Base-by-base conservation (phyloP, 2,329 filamentous ascomycete genomes). In the Zasmidium cellare region DNA sequence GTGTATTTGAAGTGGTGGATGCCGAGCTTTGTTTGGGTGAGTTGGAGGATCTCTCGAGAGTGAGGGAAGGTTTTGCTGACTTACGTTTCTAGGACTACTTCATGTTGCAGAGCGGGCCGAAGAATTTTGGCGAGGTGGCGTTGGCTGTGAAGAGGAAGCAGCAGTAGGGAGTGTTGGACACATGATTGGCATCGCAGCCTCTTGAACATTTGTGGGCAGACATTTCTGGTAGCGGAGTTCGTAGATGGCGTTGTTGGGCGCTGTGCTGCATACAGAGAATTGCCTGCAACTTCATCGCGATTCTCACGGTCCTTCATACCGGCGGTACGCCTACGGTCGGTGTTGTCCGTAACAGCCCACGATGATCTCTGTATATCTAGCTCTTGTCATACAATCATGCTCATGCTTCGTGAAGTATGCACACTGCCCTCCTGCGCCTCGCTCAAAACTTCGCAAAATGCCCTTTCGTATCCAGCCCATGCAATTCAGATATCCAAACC, bases 1-100 rank as follows among this genome's bases (percentile, higher is more conserved):
- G 54, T 55, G 19, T 62, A 57, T 41, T 24, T 62, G 19, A 25
- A 58, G 46, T 62, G 60, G 55, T 62, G 60, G 57, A 53, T 55
- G 51, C 60, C 60, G 49, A 57, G 41, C 12, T 62, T 58, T 46
- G 41, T 62, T 24, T 60, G 60, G 60, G 58, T 60, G 28, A 55
- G 60, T 55, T 18, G n/a, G n/a, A 20, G 1, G 16, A 20, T 5
- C 20, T 24, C n/a, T 12, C 23, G 14, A 41, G 16, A 28, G 25
- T 11, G 5, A 28, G 25, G 25, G 25, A 28, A 9, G 11, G 35
- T 5, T 18, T 41, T 41, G 7, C 35, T 41, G 35, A 41, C n/a
- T 41, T 41, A 18, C 35, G 25, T 11, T 28, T 28, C 12, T 19
- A 38, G 12, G 5, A 41, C 35, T 41, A 16, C 16, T 41, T 41